These are phyloP conservation scores for Aspergillus bertholletiae DNA, from an alignment of 495 filamentous ascomycete genomes.

Conservation along the genomic window DNA sequence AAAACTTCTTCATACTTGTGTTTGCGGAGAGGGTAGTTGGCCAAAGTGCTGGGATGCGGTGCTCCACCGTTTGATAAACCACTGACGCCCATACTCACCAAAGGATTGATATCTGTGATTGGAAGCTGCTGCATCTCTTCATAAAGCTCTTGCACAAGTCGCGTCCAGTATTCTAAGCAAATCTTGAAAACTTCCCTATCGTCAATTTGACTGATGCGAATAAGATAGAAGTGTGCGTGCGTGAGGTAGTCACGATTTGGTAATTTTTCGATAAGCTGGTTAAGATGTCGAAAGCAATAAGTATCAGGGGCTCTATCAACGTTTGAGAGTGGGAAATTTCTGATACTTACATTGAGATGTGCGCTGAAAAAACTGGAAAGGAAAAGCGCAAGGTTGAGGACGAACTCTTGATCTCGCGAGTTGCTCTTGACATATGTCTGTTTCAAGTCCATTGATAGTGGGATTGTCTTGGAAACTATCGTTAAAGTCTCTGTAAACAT, in stretches of 20 bases:
- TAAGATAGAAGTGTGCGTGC: constrained; percentile 96
- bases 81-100: constrained; percentile 72
- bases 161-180: constrained; percentile 98
- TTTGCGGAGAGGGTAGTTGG: constrained; percentile 88
- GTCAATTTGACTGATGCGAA: constrained; percentile 96
- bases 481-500: constrained; percentile 97
- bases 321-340: neutral
- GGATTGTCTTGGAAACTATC: constrained; percentile 85
- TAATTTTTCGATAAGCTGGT: constrained; percentile 87
- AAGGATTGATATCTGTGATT: constrained; percentile 83
- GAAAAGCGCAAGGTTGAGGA: constrained; percentile 94
- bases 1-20: constrained; percentile 95
- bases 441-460: constrained; percentile 83
- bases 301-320: constrained; percentile 4
- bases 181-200: constrained; percentile 99
- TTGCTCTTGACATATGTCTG: constrained; percentile 85
- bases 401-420: constrained; percentile 92
- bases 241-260: constrained; percentile 91
- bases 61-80: constrained; percentile 75
- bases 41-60: constrained; percentile 74
- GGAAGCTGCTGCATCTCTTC: constrained; percentile 97
- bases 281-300: neutral
- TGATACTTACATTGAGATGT: constrained; percentile 72
- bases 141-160: constrained; percentile 95
- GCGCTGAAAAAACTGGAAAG: constrained; percentile 92